A percentile compares a stretch with the other conserved stretches of the same genome.
phyloP scores from a whole-genome alignment of 1,284 basidiomycete genomes.

The Leccinum pseudoinsigne region DNA sequence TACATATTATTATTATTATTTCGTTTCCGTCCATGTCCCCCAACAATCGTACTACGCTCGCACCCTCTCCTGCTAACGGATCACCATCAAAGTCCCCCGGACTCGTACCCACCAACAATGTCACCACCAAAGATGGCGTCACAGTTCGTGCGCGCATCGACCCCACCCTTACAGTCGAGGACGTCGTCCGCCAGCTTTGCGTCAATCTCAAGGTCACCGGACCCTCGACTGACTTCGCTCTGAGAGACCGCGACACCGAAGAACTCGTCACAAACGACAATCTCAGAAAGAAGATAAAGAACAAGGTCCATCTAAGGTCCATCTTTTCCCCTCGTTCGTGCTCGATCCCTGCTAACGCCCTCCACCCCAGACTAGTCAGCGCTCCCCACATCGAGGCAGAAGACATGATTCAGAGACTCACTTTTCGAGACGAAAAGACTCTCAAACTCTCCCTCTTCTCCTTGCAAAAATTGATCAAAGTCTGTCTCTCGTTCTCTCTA shows the following conservation, averaged over 20 bases:
- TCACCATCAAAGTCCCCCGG: conserved; percentile 37
- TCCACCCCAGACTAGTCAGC: conserved; percentile 63
- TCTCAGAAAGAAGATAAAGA: conserved; percentile 77
- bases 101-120: conserved; percentile 78
- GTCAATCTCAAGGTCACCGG: conserved; percentile 83
- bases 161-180: conserved; percentile 74
- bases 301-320: conserved; percentile 79
- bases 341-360: conserved; percentile 6
- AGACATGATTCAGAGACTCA: conserved; percentile 77
- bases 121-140: conserved; percentile 68
- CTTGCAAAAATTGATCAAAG: conserved; percentile 82
- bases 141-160: conserved; percentile 81
- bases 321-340: conserved; percentile 30
- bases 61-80: conserved; percentile 41
- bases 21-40: conserved; percentile 17
- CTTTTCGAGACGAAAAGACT: conserved; percentile 58
- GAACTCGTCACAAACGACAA: conserved; percentile 93
- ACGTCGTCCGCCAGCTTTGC: conserved; percentile 78
- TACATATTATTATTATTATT: too few species aligned
- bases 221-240: conserved; percentile 76
- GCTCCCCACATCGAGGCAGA: conserved; percentile 81
- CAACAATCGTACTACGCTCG: conserved; percentile 32
- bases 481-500: conserved; percentile 26
- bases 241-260: conserved; percentile 84
- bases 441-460: conserved; percentile 75